Base-by-base conservation (phyloP, 495 filamentous ascomycete species). In the Penicillium odoratum region DNA sequence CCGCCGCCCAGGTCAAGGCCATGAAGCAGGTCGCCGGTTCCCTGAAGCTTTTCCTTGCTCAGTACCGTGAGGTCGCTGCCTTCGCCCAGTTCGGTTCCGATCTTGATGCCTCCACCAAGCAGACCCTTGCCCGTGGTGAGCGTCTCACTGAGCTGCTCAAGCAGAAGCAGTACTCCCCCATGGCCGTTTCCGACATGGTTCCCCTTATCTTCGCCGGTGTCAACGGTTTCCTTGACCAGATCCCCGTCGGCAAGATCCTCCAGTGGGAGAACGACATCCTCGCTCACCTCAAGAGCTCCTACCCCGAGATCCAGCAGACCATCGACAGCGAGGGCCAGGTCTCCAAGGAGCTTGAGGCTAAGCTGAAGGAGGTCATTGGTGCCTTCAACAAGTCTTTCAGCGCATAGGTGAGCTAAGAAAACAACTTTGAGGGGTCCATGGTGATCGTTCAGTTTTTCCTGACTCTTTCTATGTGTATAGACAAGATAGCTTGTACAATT, bases 1-100 rank as follows among this genome's bases (percentile, higher is more conserved):
- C 94, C 70, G 92, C 94, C 75, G 94, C 94, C 72, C 94, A 98
- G 85, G 88, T 98, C 80, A 98, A 98, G 90, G 92, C 94, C 80
- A 98, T 98, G 94, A 98, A 98, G 85, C 94, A 98, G 87, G 94
- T 98, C 74, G 94, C 94, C 73, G 94, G 94, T 85, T 97, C 93
- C 66, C 84, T 98, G 70, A 98, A 98, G 85, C 91, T 98, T 68
- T 98, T 98, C 91, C 92, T 98, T 87, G 94, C 94, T 71, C 94
- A 98, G 84, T 98, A 98, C 85, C 94, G 94, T 93, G 94, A 98
- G 81, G 94, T 98, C 61, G 94, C 94, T 74, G 94, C 94, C 68
- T 98, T 98, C 81, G 94, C 94, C 69, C 94, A 98, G 80, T 98
- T 98, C 87, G 94, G 94, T 87, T 98, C 94, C 73, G 94, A 98